Conservation (phyloP, 176 grass and related monocot species). For the Musa acuminata region DNA sequence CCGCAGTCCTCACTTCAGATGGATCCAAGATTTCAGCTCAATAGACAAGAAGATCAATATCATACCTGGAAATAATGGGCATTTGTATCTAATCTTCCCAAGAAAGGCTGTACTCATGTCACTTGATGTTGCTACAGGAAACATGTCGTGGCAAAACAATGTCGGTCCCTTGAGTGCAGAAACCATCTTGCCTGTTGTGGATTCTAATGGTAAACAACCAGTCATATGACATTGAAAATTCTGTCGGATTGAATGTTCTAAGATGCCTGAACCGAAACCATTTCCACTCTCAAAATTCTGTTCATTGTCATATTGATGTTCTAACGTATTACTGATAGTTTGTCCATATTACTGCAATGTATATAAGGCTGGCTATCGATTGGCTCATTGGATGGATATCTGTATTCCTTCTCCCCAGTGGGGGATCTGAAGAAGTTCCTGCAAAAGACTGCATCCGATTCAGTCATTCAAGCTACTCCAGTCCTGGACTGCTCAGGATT, state of each 20-base stretch:
- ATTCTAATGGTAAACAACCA: slow-evolving; percentile 52
- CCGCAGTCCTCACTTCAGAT: slow-evolving; percentile 39
- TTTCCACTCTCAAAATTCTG: neutral
- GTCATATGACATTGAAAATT: neutral
- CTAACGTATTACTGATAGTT: neutral
- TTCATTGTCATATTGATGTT: neutral
- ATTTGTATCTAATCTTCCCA: slow-evolving; percentile 43
- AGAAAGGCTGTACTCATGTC: slow-evolving; percentile 44
- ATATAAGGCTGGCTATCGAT: slow-evolving; percentile 78
- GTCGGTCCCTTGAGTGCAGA: slow-evolving; percentile 57
- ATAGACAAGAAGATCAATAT: slow-evolving; percentile 47
- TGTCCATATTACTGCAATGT: slow-evolving; percentile 8
- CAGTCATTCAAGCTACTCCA: slow-evolving; percentile 52
- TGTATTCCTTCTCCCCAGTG: slow-evolving; percentile 63
- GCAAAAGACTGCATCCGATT: slow-evolving; percentile 36
- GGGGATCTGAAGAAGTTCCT: slow-evolving; percentile 55
- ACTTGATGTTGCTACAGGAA: slow-evolving; percentile 67
- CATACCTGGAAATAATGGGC: slow-evolving; percentile 46
- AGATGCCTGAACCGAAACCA: too few relatives aligned
- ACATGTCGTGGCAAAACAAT: slow-evolving; percentile 52
- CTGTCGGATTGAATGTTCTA: neutral
- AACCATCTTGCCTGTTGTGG: slow-evolving; percentile 36
- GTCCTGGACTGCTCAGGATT: slow-evolving; percentile 64
- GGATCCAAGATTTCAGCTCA: slow-evolving; percentile 59
- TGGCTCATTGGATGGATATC: slow-evolving; percentile 64